These are phyloP conservation scores for Pythium sukuiense DNA, from an alignment of 352 stramenopile genomes.

Conservation along the genomic window DNA sequence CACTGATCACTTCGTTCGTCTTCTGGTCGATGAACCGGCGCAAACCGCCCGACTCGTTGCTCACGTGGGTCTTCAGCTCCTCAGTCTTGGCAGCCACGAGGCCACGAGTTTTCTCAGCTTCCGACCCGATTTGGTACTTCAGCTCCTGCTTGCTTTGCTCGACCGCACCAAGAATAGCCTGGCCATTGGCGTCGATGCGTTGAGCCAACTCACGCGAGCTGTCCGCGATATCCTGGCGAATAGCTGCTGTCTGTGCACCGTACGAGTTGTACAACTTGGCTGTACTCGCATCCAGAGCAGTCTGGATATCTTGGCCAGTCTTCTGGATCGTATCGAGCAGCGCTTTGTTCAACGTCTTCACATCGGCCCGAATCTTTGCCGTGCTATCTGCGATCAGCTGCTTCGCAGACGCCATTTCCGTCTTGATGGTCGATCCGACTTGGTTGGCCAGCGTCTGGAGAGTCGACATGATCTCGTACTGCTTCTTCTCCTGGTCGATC, in stretches of 20 bases:
- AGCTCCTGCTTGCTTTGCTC: slow-evolving; percentile 20
- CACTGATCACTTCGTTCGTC: slow-evolving; percentile 9
- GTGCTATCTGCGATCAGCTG: slow-evolving; percentile 2
- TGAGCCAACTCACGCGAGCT: neutral
- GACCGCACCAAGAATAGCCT: neutral
- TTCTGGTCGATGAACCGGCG: slow-evolving; percentile 6
- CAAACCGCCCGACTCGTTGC: slow-evolving; percentile 1
- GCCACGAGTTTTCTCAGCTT: slow-evolving; percentile 8
- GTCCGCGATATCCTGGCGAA: slow-evolving; percentile 8
- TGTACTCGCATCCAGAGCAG: slow-evolving; percentile 5
- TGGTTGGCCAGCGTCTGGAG: slow-evolving; percentile 11
- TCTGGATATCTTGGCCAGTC: neutral
- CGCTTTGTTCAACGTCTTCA: neutral
- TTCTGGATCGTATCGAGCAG: neutral
- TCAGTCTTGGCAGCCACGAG: slow-evolving; percentile 3
- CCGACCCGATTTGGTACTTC: slow-evolving; percentile 16
- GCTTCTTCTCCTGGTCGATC: slow-evolving; percentile 13
- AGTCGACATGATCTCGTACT: slow-evolving; percentile 11
- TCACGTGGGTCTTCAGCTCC: slow-evolving; percentile 11
- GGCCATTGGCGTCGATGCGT: neutral
- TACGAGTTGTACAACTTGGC: slow-evolving; percentile 1
- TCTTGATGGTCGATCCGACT: slow-evolving; percentile 1
- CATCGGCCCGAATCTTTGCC: slow-evolving; percentile 5
- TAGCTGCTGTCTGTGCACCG: neutral
- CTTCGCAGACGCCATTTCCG: neutral